Base-by-base conservation (phyloP, 2,329 filamentous ascomycete species). In the Thielaviopsis punctulata region DNA sequence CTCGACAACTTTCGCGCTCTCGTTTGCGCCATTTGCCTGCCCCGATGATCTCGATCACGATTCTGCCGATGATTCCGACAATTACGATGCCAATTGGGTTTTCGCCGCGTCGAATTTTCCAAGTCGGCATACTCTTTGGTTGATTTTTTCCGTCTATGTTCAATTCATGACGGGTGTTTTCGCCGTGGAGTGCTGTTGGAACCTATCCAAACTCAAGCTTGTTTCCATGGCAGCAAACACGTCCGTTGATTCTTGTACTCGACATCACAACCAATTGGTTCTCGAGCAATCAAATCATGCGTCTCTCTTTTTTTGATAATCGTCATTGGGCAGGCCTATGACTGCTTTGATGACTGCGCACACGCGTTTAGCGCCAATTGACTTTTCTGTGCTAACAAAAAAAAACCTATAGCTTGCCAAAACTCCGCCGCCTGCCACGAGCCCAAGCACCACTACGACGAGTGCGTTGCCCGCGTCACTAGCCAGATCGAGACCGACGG, bases 391-490 rank as follows among this genome's bases (percentile, higher is more conserved):
- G 41, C 47, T 55, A 50, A 52, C 54, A 15, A 30, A 10, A 8
- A 12, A 30, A 12, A 3, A 39, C 49, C 49, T 61, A 60, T 69
- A 96, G 92, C 95, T 65, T 98, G 92, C 79, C 79, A 79, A 69
- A 80, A 90, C 68, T 88, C 88, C 59, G 77, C 83, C 68, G 74
- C 85, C 69, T 98, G 92, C 72, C 76, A 82, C 57, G 82, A 84
- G 55, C 78, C 79, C 65, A 98, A 96, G 81, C 90, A 96, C 77
- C 92, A 98, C 78, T 96, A 84, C 68, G 90, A 96, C 60, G 87
- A 95, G 73, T 98, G 92, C 69, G 88, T 90, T 62, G 89, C 95
- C 79, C 88, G 92, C 63, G 92, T 98, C 61, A 86, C 81, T 56
- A 64, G 64, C 55, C 66, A 69, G 59, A 62, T 74, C 61, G 79